Evolutionary conservation across 139 green algal species (phyloP).

Genomic region (Asterochloris erici): DNA sequence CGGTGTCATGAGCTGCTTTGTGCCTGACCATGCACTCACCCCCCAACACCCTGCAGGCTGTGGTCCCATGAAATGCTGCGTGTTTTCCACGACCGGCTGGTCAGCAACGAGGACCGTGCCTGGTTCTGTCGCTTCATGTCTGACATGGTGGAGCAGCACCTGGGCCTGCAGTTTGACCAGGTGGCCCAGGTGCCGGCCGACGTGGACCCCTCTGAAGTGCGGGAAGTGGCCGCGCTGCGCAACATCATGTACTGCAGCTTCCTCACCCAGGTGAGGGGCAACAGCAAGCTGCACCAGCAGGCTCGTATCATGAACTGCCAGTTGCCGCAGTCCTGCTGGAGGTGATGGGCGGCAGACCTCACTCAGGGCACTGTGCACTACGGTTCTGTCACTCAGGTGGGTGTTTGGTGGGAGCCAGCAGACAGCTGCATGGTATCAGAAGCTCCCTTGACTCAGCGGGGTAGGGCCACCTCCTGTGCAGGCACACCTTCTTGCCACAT

Average conservation of each 20-base stretch:
- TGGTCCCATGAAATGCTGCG: conserved; percentile 73
- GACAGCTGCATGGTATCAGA: too few relatives aligned
- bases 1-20: conserved; percentile 59
- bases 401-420: too few relatives aligned
- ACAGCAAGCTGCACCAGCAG: neutral
- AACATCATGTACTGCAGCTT: conserved; percentile 45
- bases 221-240: conserved; percentile 8
- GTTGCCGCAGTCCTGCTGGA: neutral
- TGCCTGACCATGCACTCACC: too few relatives aligned
- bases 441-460: too few relatives aligned
- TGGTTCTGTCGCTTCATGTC: conserved; percentile 50
- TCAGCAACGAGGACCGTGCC: conserved; percentile 59
- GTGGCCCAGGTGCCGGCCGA: conserved; percentile 28
- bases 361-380: too few relatives aligned
- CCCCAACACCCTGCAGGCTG: conserved; percentile 42
- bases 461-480: too few relatives aligned
- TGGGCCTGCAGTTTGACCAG: conserved; percentile 29
- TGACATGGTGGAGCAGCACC: conserved; percentile 14
- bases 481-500: too few relatives aligned
- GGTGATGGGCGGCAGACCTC: too few relatives aligned
- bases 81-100: conserved; percentile 75
- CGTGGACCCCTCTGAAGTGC: neutral
- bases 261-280: conserved; percentile 11
- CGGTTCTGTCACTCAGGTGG: too few relatives aligned
- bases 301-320: neutral